Conservation (phyloP, 1,284 basidiomycete species). For the Tilletia caries region DNA sequence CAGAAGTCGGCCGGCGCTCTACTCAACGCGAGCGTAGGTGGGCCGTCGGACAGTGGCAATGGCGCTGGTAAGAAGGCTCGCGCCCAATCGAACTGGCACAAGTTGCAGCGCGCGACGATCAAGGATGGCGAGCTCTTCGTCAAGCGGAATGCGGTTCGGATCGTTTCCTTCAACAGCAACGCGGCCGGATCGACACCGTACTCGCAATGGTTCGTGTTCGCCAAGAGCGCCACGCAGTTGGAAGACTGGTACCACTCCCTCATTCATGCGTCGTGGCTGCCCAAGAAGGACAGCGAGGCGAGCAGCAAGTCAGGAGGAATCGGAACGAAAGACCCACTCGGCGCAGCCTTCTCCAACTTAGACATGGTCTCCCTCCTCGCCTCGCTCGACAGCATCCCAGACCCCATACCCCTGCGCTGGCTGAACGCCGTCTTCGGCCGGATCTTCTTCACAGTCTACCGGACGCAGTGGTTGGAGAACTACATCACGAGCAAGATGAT, state of each 20-base stretch:
- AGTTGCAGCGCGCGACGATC: slow-evolving; percentile 29
- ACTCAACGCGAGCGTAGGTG: no score
- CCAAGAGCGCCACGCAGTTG: slow-evolving; percentile 50
- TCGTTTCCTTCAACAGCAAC: slow-evolving; percentile 24
- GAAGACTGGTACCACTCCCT: slow-evolving; percentile 92
- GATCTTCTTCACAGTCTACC: slow-evolving; percentile 85
- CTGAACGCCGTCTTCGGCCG: slow-evolving; percentile 88
- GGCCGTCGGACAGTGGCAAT: no score
- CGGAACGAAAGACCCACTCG: slow-evolving; percentile 51
- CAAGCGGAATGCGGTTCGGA: slow-evolving; percentile 48
- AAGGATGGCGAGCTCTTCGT: slow-evolving; percentile 49
- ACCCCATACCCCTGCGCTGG: slow-evolving; percentile 95
- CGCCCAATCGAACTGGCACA: slow-evolving; percentile 21
- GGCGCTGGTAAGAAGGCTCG: neutral
- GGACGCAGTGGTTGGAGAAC: slow-evolving; percentile 72
- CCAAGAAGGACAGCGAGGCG: slow-evolving; percentile 41
- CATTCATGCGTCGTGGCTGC: slow-evolving; percentile 66
- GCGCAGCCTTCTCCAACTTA: slow-evolving; percentile 66
- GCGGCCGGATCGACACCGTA: slow-evolving; percentile 8
- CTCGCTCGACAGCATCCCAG: slow-evolving; percentile 83
- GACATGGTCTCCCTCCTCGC: slow-evolving; percentile 82
- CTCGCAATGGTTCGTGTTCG: slow-evolving; percentile 51
- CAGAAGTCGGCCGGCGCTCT: no score
- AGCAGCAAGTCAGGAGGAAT: slow-evolving; percentile 6
- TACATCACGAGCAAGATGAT: slow-evolving; percentile 84